Conservation (phyloP, 441 rosid genomes). For the Populus hybrid region DNA sequence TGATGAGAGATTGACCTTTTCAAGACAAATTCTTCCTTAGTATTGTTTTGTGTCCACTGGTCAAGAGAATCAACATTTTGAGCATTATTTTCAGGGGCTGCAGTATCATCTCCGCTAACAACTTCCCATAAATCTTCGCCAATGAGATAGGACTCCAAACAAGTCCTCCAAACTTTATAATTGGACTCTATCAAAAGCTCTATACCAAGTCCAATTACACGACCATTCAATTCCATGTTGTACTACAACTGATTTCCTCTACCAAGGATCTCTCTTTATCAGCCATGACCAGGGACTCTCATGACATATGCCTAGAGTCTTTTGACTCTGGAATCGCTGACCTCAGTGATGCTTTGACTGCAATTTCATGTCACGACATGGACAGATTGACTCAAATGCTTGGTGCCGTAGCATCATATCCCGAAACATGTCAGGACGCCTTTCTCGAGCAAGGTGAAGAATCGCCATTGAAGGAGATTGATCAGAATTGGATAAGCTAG, state of each 20-base stretch:
- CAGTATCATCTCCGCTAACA: neutral
- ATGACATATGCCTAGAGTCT: slow-evolving; percentile 25
- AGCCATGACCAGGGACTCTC: neutral
- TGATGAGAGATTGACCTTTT: too few relatives aligned
- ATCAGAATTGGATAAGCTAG: slow-evolving; percentile 22
- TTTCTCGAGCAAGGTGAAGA: slow-evolving; percentile 19
- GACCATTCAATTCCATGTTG: neutral
- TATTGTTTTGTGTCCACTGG: too few relatives aligned
- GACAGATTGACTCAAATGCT: slow-evolving; percentile 16
- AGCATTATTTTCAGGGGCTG: neutral
- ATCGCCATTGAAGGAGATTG: slow-evolving; percentile 21
- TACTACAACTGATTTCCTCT: neutral
- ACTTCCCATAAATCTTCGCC: neutral
- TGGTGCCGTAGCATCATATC: slow-evolving; percentile 17
- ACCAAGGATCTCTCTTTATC: neutral
- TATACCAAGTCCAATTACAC: neutral
- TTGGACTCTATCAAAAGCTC: slow-evolving; percentile 1
- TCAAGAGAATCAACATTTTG: neutral
- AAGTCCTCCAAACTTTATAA: neutral
- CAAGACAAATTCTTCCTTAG: too few relatives aligned
- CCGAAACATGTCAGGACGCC: slow-evolving; percentile 17
- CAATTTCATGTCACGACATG: slow-evolving; percentile 13
- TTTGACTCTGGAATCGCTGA: slow-evolving; percentile 21
- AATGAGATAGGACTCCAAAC: neutral
- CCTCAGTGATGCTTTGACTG: slow-evolving; percentile 12